phyloP scores from a whole-genome alignment of 1,284 basidiomycete genomes.

The Exobasidium cylindrosporum region DNA sequence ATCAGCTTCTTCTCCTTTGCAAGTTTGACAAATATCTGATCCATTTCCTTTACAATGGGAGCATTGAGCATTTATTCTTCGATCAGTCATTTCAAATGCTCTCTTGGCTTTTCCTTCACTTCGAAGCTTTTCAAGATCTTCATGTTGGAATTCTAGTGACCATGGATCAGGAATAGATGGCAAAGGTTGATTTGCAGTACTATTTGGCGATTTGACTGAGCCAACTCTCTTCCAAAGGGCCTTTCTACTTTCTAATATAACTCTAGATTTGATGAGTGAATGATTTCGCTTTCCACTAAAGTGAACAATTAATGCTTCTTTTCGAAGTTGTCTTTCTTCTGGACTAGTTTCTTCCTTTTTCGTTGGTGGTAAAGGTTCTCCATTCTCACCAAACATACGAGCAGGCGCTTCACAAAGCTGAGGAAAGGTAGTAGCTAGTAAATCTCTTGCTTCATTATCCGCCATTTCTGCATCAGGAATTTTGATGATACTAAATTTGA shows the following conservation, averaged over 20 bases:
- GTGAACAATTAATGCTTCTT: constrained; percentile 23
- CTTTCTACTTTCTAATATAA: constrained; percentile 36
- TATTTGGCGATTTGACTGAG: constrained; percentile 6
- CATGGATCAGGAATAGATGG: constrained; percentile 37
- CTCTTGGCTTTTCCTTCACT: constrained; percentile 34
- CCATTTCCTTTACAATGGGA: constrained; percentile 27
- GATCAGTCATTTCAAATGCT: constrained; percentile 33
- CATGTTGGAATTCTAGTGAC: constrained; percentile 33
- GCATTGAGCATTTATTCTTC: constrained; percentile 30
- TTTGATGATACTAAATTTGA: background rate
- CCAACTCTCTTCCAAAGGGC: constrained; percentile 30
- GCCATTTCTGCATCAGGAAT: background rate
- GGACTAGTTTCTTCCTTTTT: constrained; percentile 38
- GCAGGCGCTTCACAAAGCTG: constrained; percentile 29
- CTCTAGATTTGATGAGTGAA: constrained; percentile 42
- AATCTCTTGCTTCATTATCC: constrained; percentile 18
- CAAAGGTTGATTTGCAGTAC: constrained; percentile 13
- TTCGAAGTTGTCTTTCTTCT: constrained; percentile 32
- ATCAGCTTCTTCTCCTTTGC: constrained; percentile 34
- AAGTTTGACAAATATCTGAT: constrained; percentile 24
- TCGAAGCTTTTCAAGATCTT: constrained; percentile 28
- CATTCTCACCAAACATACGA: constrained; percentile 32
- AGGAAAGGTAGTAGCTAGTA: constrained; percentile 22
- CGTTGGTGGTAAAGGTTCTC: constrained; percentile 32
- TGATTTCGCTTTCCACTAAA: constrained; percentile 29